A percentile compares a stretch with the other conserved stretches of the same genome.
These are phyloP conservation scores for Macrotyloma uniflorum DNA, from an alignment of 306 rosid genomes.

Conservation along the genomic window DNA sequence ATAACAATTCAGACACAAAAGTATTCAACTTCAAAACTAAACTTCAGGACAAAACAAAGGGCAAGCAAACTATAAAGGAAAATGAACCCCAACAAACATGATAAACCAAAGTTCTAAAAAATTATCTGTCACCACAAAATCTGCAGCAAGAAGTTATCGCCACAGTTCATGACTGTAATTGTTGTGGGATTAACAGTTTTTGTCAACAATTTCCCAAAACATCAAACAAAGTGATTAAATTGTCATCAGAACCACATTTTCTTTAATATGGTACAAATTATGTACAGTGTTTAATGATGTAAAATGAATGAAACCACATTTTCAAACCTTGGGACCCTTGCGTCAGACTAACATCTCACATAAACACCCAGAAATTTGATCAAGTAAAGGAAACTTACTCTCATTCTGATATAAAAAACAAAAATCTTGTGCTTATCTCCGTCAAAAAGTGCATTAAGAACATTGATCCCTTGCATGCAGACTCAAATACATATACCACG, in stretches of 20 bases:
- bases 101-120: neutral
- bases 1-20: conserved; percentile 16
- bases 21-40: conserved; percentile 6
- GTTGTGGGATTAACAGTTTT: too few relatives aligned
- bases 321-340: neutral
- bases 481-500: neutral
- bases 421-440: neutral
- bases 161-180: neutral
- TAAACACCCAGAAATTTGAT: neutral
- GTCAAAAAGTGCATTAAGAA: conserved; percentile 26
- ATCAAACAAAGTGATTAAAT: neutral
- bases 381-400: neutral
- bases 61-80: neutral
- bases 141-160: neutral
- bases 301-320: too few relatives aligned
- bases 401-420: neutral
- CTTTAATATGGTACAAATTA: too few relatives aligned
- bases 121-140: neutral
- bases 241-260: too few relatives aligned
- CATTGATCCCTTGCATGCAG: conserved; percentile 50
- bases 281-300: too few relatives aligned
- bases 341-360: neutral
- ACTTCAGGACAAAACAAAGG: neutral
- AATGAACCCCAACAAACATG: conserved; percentile 17
- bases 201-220: neutral